Evolutionary conservation across 1,284 basidiomycete genomes (phyloP).

Genomic region (Naganishia sp.): DNA sequence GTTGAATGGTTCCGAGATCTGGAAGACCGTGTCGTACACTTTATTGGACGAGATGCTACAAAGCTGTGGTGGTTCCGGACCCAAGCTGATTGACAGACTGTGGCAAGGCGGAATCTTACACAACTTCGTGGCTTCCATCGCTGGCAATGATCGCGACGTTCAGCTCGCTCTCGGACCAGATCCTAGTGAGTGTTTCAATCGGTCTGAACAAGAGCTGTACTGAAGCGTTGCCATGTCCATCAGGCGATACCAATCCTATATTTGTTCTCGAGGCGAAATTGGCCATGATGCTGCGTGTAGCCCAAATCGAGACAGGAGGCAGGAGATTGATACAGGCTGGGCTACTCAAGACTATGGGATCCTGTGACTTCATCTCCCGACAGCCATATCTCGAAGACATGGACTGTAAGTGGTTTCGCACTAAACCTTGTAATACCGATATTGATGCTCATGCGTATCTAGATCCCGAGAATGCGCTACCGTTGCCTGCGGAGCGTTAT

Average conservation of each 20-base stretch:
- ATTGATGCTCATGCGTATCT: neutral
- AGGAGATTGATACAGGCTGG: conserved; percentile 30
- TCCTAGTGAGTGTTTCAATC: conserved; percentile 22
- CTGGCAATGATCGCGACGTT: conserved; percentile 22
- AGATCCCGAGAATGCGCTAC: conserved; percentile 1
- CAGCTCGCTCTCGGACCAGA: conserved; percentile 27
- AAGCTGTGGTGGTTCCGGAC: neutral
- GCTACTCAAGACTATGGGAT: conserved; percentile 24
- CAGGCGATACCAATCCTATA: conserved; percentile 29
- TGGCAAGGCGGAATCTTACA: conserved; percentile 28
- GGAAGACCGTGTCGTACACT: conserved; percentile 33
- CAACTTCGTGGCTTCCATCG: conserved; percentile 30
- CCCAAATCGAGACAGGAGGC: conserved; percentile 24
- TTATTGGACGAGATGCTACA: conserved; percentile 27
- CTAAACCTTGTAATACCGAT: neutral
- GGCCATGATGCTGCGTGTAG: conserved; percentile 27
- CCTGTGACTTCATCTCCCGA: conserved; percentile 25
- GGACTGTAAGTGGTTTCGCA: conserved; percentile 1
- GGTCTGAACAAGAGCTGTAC: neutral
- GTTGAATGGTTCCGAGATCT: conserved; percentile 30
- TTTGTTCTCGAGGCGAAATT: conserved; percentile 33
- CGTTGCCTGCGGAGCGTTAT: conserved; percentile 26
- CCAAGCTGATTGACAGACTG: conserved; percentile 23
- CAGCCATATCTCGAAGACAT: conserved; percentile 22
- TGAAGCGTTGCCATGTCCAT: neutral